These are phyloP conservation scores for Circinella minor DNA, from an alignment of 371 early-diverging fungal genomes.

Conservation along the genomic window DNA sequence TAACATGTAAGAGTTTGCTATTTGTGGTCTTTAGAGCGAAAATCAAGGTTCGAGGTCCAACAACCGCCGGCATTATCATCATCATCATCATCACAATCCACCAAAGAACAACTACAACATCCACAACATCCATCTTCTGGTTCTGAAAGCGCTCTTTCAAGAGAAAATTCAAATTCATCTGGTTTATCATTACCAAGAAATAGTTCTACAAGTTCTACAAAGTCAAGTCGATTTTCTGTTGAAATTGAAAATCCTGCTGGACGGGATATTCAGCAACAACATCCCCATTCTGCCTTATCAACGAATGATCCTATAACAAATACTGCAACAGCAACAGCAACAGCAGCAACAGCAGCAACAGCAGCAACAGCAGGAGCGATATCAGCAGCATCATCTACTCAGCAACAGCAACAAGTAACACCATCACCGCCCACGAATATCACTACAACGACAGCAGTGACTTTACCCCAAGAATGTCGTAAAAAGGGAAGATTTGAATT, in stretches of 20 bases:
- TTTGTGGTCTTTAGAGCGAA: constrained; percentile 16
- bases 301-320: background rate
- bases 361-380: background rate
- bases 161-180: constrained; percentile 48
- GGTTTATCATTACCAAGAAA: constrained; percentile 26
- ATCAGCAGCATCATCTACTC: background rate
- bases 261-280: constrained; percentile 1
- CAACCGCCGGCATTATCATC: constrained; percentile 9
- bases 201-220: constrained; percentile 23
- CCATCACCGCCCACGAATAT: too few relatives aligned
- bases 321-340: background rate
- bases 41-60: constrained; percentile 30
- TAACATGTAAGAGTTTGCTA: too few relatives aligned
- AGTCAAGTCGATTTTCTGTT: constrained; percentile 32
- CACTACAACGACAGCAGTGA: background rate
- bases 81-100: background rate
- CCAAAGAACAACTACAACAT: constrained; percentile 18
- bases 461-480: constrained; percentile 25
- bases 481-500: constrained; percentile 53
- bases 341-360: background rate
- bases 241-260: constrained; percentile 21
- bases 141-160: constrained; percentile 26
- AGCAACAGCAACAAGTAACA: too few relatives aligned
- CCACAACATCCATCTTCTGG: constrained; percentile 16
- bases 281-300: constrained; percentile 10